These are phyloP conservation scores for Pythium utonaiense DNA, from an alignment of 352 stramenopile genomes.

Conservation along the genomic window DNA sequence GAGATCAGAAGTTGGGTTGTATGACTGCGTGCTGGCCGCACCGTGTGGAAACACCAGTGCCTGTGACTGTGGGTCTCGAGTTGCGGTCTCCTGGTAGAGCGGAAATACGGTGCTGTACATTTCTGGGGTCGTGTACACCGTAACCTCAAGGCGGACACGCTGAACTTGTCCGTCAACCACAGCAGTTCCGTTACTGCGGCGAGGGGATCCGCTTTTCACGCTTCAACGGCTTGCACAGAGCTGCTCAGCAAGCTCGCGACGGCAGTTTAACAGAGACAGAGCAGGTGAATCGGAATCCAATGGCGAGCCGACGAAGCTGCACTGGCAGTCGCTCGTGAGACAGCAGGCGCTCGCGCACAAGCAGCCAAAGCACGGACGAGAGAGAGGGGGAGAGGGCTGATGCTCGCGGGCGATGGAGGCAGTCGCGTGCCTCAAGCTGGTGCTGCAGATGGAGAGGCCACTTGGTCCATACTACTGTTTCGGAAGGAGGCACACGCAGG, in stretches of 20 bases:
- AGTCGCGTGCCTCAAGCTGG: too few species aligned
- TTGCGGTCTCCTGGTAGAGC: background rate
- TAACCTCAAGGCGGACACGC: background rate
- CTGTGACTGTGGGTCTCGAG: background rate
- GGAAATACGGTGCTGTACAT: constrained; percentile 7
- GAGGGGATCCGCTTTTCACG: background rate
- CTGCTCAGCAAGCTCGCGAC: background rate
- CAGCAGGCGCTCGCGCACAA: background rate
- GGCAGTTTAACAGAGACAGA: constrained; percentile 1
- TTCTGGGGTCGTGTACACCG: background rate
- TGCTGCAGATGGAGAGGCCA: too few species aligned
- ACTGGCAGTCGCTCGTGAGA: background rate
- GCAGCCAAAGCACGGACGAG: too few species aligned
- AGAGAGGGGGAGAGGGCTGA: background rate
- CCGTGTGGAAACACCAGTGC: constrained; percentile 11
- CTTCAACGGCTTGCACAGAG: background rate
- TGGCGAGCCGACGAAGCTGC: background rate
- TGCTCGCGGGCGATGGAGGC: background rate
- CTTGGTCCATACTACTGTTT: too few species aligned
- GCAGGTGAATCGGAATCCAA: background rate
- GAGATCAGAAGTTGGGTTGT: background rate
- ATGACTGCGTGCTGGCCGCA: background rate
- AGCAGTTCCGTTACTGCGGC: background rate
- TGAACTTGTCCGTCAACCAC: background rate
- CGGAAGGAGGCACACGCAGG: too few species aligned